Evolutionary conservation across 2,329 filamentous ascomycete species (phyloP).

Genomic region (Penicillium sp.): DNA sequence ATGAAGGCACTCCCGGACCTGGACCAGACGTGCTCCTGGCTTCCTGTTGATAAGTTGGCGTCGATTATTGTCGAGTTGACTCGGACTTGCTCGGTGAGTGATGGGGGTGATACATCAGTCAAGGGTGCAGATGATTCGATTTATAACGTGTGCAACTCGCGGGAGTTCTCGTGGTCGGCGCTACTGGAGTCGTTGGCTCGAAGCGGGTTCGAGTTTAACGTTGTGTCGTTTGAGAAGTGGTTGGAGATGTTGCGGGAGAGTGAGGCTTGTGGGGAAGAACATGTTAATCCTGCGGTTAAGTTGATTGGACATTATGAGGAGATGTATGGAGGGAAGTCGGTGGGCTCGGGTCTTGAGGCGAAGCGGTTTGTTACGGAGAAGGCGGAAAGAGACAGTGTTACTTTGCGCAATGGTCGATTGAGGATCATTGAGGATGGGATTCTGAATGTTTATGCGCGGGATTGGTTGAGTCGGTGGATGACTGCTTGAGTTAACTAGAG

Average conservation of each 20-base stretch:
- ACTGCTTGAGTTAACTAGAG: background rate
- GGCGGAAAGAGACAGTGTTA: conserved; percentile 27
- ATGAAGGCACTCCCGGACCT: conserved; percentile 25
- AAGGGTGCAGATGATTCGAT: conserved; percentile 21
- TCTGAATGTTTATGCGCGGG: conserved; percentile 25
- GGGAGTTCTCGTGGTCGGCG: conserved; percentile 32
- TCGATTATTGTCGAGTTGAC: conserved; percentile 26
- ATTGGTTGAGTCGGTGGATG: conserved; percentile 29
- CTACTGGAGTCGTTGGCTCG: conserved; percentile 28
- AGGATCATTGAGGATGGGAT: conserved; percentile 32
- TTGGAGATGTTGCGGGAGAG: conserved; percentile 29
- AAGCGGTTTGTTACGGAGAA: conserved; percentile 26
- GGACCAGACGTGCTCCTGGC: conserved; percentile 27
- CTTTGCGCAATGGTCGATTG: conserved; percentile 24
- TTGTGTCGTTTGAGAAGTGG: conserved; percentile 34
- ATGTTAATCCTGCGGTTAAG: conserved; percentile 31
- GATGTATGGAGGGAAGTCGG: conserved; percentile 19
- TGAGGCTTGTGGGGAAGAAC: conserved; percentile 25
- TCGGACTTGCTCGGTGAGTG: conserved; percentile 6
- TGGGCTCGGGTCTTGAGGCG: background rate
- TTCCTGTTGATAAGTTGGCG: conserved; percentile 30
- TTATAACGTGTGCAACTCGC: conserved; percentile 31
- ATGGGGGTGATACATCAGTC: no score
- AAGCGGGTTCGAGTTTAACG: conserved; percentile 34
- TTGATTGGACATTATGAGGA: conserved; percentile 28